Evolutionary conservation across 2,329 filamentous ascomycete genomes (phyloP), one percentile per base, ranked within the genome.

Genomic region (Pseudogymnoascus sp.): DNA sequence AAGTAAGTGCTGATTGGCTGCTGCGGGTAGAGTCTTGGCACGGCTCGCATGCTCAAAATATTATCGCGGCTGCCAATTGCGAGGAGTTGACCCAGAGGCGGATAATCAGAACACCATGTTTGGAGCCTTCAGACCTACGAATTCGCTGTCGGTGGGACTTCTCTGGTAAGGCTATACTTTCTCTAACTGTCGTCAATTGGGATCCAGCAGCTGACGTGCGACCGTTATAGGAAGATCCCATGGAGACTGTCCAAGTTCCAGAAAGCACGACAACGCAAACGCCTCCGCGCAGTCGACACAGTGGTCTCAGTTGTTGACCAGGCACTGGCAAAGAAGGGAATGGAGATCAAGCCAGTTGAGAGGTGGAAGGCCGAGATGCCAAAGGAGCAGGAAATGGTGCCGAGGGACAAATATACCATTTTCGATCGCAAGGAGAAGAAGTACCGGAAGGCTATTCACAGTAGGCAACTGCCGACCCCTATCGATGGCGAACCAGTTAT

Each of bases 281-380:
- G 92, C 55, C 82, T 97, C 66, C 88, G 90, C 66, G 85, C 88
- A 61, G 92, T 99, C 66, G 94, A 99, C 77, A 82, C 81, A 55
- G 87, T 97, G n/a, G 86, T 99, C 64, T 85, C 89, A 63, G 92
- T 90, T 14, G 77, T 99, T 66, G 90, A 91, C 72, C 83, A 80
- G 49, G 92, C 93, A 16, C 83, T 97, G 61, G 81, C 84, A 61
- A 89, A 87, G 75, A 81, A 89, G 74, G 87, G 89, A 63, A 81
- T 86, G 71, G 83, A 86, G 64, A 83, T 83, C 62, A 91, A 91
- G 77, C 82, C 90, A 61, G 81, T 99, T 64, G 89, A 96, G 75
- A 80, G 87, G 72, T 99, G 94, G 94, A 96, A 94, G 81, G 82
- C 83, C 38, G 91, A 96, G 77, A 99, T 99, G 94, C 94, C 94